Evolutionary conservation across 2,329 filamentous ascomycete genomes (phyloP).

Genomic region (Septoria linicola): DNA sequence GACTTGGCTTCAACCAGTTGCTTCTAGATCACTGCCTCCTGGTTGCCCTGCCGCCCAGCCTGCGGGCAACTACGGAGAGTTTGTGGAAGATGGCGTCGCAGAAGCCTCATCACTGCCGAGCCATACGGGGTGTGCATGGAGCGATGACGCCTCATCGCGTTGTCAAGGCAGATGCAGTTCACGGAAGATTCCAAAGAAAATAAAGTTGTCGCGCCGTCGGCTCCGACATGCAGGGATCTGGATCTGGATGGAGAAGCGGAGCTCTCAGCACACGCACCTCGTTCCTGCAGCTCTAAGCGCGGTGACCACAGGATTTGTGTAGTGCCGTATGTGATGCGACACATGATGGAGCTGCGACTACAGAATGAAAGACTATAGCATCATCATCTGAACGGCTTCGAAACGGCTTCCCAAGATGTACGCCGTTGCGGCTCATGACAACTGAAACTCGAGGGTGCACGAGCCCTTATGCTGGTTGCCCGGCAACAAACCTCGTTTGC

Average conservation of each 20-base stretch:
- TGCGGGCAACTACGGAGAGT: neutral
- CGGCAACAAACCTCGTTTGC: no score
- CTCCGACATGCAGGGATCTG: no score
- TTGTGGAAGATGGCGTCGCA: neutral
- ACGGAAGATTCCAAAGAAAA: neutral
- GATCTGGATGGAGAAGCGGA: no score
- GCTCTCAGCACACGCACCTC: no score
- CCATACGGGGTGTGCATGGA: neutral
- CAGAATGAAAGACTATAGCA: no score
- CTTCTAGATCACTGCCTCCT: neutral
- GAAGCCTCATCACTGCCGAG: neutral
- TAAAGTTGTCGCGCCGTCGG: neutral
- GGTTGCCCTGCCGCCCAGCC: neutral
- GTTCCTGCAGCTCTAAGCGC: no score
- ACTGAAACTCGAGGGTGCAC: neutral
- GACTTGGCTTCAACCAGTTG: neutral
- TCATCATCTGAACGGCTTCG: neutral
- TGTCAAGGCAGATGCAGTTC: constrained; percentile 7
- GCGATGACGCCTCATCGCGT: constrained; percentile 5
- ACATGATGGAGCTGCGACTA: no score
- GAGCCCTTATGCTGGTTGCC: no score
- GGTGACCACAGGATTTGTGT: no score
- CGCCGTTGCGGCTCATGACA: neutral
- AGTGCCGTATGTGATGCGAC: no score
- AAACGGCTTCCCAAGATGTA: neutral